phyloP scores from a whole-genome alignment of 129 eudicot species.

The Sambucus nigra region DNA sequence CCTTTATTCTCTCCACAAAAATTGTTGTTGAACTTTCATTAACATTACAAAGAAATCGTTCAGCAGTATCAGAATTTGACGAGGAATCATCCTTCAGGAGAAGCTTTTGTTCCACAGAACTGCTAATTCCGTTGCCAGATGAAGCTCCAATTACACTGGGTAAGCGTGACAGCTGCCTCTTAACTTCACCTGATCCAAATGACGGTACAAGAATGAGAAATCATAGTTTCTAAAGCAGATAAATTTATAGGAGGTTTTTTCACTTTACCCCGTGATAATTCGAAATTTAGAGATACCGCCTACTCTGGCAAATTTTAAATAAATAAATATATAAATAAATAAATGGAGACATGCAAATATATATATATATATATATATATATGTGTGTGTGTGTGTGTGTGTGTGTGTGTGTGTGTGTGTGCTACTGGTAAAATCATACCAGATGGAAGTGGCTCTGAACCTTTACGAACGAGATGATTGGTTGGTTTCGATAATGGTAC shows the following conservation, averaged over 20 bases:
- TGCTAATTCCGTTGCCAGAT: slow-evolving; percentile 29
- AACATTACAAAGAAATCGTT: slow-evolving; percentile 14
- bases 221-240: neutral
- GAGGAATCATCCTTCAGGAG: slow-evolving; percentile 36
- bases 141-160: slow-evolving; percentile 29
- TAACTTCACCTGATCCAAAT: slow-evolving; percentile 41
- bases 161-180: slow-evolving; percentile 41
- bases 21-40: slow-evolving; percentile 25
- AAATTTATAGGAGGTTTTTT: neutral
- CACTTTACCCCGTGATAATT: neutral
- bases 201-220: slow-evolving; percentile 3
- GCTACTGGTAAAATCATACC: slow-evolving; percentile 24
- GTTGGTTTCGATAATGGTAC: slow-evolving; percentile 32
- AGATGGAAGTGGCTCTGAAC: slow-evolving; percentile 32
- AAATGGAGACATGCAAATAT: too few relatives aligned
- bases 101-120: slow-evolving; percentile 36
- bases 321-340: too few relatives aligned
- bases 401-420: too few relatives aligned
- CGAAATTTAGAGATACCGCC: too few relatives aligned
- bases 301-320: too few relatives aligned
- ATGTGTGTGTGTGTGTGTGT: too few relatives aligned
- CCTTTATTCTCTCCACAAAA: slow-evolving; percentile 45
- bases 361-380: too few relatives aligned
- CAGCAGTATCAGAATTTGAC: slow-evolving; percentile 23
- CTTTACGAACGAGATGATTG: slow-evolving; percentile 21